Conservation (phyloP, 257 asterid species). For the Solanum pinnatisectum region DNA sequence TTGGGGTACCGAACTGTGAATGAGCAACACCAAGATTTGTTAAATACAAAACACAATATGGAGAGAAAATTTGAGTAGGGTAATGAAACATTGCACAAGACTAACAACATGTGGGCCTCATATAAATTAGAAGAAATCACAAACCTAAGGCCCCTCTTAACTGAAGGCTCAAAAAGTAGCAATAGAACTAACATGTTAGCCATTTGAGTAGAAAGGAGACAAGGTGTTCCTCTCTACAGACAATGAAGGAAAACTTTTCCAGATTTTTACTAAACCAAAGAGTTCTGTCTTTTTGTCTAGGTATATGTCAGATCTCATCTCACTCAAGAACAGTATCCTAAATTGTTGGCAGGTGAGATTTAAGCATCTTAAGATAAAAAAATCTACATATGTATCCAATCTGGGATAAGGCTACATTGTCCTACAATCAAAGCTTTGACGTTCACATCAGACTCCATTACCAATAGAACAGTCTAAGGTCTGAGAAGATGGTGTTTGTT, state of each 20-base stretch:
- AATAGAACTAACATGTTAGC: too few relatives aligned
- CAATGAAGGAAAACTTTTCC: neutral
- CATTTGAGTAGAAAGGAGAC: neutral
- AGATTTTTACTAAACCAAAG: neutral
- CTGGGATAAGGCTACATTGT: neutral
- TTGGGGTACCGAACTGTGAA: neutral
- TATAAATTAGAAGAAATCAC: neutral
- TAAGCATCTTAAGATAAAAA: neutral
- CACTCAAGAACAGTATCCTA: neutral
- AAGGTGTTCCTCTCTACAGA: neutral
- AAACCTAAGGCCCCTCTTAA: neutral
- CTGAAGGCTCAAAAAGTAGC: neutral
- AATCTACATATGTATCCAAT: neutral
- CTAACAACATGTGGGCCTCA: neutral
- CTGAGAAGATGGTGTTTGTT: neutral
- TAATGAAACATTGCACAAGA: neutral
- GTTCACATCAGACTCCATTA: neutral
- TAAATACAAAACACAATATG: neutral
- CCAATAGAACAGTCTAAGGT: neutral
- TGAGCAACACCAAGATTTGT: neutral
- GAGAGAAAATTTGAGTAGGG: neutral
- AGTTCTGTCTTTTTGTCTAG: neutral
- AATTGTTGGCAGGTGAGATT: neutral
- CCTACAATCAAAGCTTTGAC: neutral
- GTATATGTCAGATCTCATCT: neutral